Percentiles rank a stretch among this genome's conserved stretches.
Evolutionary conservation across 306 rosid genomes (phyloP).

Genomic region (Aeschynomene evenia): DNA sequence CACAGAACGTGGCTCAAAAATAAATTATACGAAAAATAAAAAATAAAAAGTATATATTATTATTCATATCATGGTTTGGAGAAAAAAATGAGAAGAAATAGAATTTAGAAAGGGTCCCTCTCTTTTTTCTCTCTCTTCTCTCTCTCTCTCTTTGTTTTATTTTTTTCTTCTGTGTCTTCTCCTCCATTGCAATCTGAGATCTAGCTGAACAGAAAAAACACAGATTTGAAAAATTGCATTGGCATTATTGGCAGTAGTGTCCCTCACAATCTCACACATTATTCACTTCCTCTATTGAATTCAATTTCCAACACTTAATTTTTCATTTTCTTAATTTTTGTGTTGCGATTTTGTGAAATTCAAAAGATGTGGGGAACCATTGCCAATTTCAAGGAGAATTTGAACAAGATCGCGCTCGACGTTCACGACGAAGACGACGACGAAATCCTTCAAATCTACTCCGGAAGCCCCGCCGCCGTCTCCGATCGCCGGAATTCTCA

Average conservation of each 20-base stretch:
- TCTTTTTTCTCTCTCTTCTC: too few species aligned
- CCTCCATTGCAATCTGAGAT: slow-evolving; percentile 27
- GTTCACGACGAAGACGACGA: slow-evolving; percentile 66
- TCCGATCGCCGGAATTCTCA: slow-evolving; percentile 70
- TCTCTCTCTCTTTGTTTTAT: background rate
- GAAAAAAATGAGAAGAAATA: background rate
- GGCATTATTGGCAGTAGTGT: background rate
- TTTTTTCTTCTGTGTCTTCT: background rate
- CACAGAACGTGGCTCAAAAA: slow-evolving; percentile 4
- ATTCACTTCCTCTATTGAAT: background rate
- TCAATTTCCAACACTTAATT: background rate
- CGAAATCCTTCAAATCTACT: slow-evolving; percentile 42
- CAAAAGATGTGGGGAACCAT: slow-evolving; percentile 68
- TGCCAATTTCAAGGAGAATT: slow-evolving; percentile 73
- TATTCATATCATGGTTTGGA: background rate
- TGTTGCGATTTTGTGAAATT: background rate
- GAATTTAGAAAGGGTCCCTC: background rate
- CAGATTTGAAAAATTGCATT: background rate
- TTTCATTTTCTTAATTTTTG: background rate
- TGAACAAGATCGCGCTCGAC: slow-evolving; percentile 76
- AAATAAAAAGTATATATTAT: background rate
- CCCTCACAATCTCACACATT: background rate
- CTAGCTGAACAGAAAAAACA: slow-evolving; percentile 4
- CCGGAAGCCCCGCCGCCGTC: slow-evolving; percentile 32
- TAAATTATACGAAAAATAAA: background rate